Base-by-base conservation (phyloP, 148 eudicot genomes). In the Chenopodium formosanum region DNA sequence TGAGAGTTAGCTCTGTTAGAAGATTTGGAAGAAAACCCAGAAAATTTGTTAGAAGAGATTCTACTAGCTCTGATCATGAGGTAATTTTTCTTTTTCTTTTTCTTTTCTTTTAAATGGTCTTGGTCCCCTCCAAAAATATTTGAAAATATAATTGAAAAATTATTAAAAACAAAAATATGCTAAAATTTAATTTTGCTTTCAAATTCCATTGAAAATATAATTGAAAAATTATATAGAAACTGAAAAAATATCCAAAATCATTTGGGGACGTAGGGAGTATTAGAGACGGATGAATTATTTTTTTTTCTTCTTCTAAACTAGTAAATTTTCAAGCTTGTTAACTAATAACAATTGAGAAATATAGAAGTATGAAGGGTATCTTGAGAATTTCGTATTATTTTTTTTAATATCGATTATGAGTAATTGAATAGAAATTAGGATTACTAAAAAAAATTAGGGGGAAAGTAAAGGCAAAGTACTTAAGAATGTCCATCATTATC, bases 1-100 rank as follows among this genome's bases (percentile, higher is more conserved):
- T 92, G 29, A 87, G 98, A 82, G 93, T 90, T 19, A 87, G 78
- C 79, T 89, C 97, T 3, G 19, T 95, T 20, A 72, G 46, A 72
- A 80, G 86, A 70, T 95, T 93, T 74, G 98, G 97, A 14, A 86
- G 88, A 37, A 95, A 93, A 78, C 85, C 87, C 17, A 81, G 74
- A 69, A 89, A 82, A 78, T 83, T 83, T 9, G 77, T 94, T 73
- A 82, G 89, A 78, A 85, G 99, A 78, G 99, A 96, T 63, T 78
- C 94, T 9, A 58, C 89, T n/a, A 85, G 88, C 80, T 78, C 81
- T 85, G 94, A 89, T 72, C 99, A 96, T 80, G 98, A 96, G 98
- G 99, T 96, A 74, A 81, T 76, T 56, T 52, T 27, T 56, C 2
- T 25, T 4, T 3, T 52, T 40, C 67, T 64, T 40, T 44, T 58